These are phyloP conservation scores for Yamadazyma paraphyllophila DNA, from an alignment of 805 yeast genomes.

Conservation along the genomic window DNA sequence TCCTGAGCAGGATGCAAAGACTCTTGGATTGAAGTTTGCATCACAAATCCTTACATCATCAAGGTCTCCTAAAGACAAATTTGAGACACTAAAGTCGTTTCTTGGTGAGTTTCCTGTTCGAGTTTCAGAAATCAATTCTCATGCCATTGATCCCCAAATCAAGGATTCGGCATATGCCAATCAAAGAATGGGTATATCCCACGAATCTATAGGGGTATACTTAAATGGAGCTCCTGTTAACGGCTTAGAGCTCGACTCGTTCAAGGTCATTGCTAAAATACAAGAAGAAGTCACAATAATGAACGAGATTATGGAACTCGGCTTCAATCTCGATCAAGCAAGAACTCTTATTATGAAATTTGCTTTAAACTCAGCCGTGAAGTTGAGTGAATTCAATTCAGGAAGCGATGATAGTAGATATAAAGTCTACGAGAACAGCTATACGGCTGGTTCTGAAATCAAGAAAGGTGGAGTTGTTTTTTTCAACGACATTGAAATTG, in stretches of 20 bases:
- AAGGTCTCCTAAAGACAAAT: slow-evolving; percentile 17
- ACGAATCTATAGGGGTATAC: slow-evolving; percentile 51
- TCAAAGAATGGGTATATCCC: slow-evolving; percentile 30
- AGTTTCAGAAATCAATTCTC: slow-evolving; percentile 3
- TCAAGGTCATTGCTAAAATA: slow-evolving; percentile 41
- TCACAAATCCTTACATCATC: slow-evolving; percentile 31
- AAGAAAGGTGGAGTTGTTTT: slow-evolving; percentile 51
- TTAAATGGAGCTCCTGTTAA: slow-evolving; percentile 67
- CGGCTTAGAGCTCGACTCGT: slow-evolving; percentile 42
- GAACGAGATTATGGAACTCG: slow-evolving; percentile 23
- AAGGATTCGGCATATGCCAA: slow-evolving; percentile 16
- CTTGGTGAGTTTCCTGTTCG: slow-evolving; percentile 54
- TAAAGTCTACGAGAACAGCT: slow-evolving; percentile 26
- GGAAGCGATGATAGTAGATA: slow-evolving; percentile 41
- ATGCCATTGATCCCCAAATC: not conserved
- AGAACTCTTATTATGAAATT: slow-evolving; percentile 33
- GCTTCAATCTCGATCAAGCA: slow-evolving; percentile 31
- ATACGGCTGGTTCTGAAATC: slow-evolving; percentile 12
- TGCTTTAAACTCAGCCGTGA: slow-evolving; percentile 41
- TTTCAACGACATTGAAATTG: slow-evolving; percentile 75
- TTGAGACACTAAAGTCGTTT: slow-evolving; percentile 37
- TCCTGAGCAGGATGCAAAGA: slow-evolving; percentile 14
- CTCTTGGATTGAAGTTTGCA: slow-evolving; percentile 41
- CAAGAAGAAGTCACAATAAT: slow-evolving; percentile 24
- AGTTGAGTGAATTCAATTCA: slow-evolving; percentile 31